Evolutionary conservation across 176 grass and related monocot genomes (phyloP), one percentile per base, ranked within the genome.

Genomic region (Ampelocalamus luodianensis): DNA sequence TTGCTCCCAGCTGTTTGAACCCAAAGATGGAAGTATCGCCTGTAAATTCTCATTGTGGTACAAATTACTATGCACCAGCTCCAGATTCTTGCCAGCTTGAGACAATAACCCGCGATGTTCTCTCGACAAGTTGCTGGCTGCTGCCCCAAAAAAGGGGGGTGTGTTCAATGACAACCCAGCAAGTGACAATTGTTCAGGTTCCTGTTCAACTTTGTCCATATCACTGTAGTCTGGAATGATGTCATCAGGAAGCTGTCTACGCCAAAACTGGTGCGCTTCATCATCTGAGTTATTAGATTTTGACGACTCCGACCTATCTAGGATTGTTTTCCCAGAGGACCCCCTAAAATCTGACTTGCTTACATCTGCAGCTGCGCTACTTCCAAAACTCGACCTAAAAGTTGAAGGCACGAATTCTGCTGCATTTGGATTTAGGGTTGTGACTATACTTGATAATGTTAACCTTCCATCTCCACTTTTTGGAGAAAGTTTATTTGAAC

Each of bases 401-500:
- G 68, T 59, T 63, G 87, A 93, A 56, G 91, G 87, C 18, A 90
- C 79, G 65, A 93, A 90, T 85, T 90, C 91, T 77, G 91, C 87
- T 76, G 91, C 91, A 77, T 93, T 93, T 65, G 91, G 91, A 87
- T 93, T 93, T 64, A 93, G 68, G 49, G 87, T 61, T 16, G 83
- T 93, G 55, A 61, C 82, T 67, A 65, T 92, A 70, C 73, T 86
- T 23, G 81, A 22, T 80, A 77, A 74, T 55, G 32, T 80, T 50
- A 63, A 74, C 71, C 79, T 80, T 68, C 13, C 40, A 18, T 70
- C 66, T 53, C 43, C 10, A 1, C 27, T 62, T 44, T 63, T 44
- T 29, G 65, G 22, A 56, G 71, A 62, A 84, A 54, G 37, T 67
- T 76, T 84, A 76, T 74, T 68, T 64, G 76, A 85, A 82, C 85